Conservation (phyloP, 208 protist genomes). For the Trypanosoma caninum region DNA sequence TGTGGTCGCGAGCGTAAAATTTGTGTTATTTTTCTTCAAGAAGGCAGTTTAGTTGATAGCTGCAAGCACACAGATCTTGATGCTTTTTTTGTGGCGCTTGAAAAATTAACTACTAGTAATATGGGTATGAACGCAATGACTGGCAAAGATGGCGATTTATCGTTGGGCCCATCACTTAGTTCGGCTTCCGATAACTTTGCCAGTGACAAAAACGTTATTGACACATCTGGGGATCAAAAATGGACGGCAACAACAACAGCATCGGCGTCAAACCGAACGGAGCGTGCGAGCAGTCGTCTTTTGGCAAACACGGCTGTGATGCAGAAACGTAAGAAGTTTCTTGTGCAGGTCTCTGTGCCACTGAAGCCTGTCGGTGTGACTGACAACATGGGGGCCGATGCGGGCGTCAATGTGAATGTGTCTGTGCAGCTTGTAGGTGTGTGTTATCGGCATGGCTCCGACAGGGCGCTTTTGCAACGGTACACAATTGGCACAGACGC, state of each 20-base stretch:
- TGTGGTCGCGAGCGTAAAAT: slow-evolving; percentile 12
- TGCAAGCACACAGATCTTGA: not conserved
- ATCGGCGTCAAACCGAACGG: not conserved
- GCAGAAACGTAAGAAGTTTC: slow-evolving; percentile 6
- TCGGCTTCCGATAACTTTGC: slow-evolving; percentile 4
- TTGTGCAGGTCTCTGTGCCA: slow-evolving; percentile 3
- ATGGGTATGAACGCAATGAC: not conserved
- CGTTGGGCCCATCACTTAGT: slow-evolving; percentile 1
- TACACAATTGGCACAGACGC: slow-evolving; percentile 24
- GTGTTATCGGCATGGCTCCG: slow-evolving; percentile 5
- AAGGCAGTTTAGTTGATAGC: not conserved
- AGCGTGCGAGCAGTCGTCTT: not conserved
- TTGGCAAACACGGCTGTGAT: not conserved
- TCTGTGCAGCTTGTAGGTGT: slow-evolving; percentile 7
- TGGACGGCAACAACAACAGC: not conserved
- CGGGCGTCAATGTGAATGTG: not conserved
- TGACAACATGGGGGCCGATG: too few relatives aligned
- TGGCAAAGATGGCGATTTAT: slow-evolving; percentile 6
- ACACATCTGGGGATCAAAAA: not conserved
- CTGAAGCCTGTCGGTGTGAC: not conserved
- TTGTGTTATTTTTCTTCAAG: slow-evolving; percentile 15
- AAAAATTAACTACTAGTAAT: not conserved
- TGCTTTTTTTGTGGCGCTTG: slow-evolving; percentile 7
- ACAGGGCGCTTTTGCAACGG: slow-evolving; percentile 13
- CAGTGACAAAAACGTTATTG: not conserved